Conservation (phyloP, 129 eudicot species). For the Gnaphalium uliginosum region DNA sequence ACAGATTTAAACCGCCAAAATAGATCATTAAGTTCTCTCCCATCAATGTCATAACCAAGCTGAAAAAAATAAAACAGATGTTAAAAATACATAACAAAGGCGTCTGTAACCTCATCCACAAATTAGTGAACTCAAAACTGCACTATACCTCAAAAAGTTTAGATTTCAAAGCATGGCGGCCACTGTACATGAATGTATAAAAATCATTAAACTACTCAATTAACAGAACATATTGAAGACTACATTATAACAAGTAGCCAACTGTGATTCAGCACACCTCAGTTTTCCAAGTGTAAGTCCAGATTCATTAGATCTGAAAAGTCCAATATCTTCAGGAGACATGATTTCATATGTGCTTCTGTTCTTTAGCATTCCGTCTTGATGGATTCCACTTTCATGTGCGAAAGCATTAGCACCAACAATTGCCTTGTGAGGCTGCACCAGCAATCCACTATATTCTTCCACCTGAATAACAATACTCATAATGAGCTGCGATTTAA, state of each 20-base stretch:
- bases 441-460: slow-evolving; percentile 65
- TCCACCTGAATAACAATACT: slow-evolving; percentile 58
- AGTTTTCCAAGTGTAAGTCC: slow-evolving; percentile 85
- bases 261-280: background rate
- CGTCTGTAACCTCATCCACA: background rate
- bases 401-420: slow-evolving; percentile 93
- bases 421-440: slow-evolving; percentile 93
- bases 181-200: slow-evolving; percentile 43
- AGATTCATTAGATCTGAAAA: slow-evolving; percentile 69
- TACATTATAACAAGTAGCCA: background rate
- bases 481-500: slow-evolving; percentile 21
- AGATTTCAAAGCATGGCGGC: slow-evolving; percentile 86
- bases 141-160: slow-evolving; percentile 68
- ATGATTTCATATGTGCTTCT: slow-evolving; percentile 80
- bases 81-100: background rate
- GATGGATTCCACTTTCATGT: slow-evolving; percentile 95
- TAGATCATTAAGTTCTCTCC: slow-evolving; percentile 25
- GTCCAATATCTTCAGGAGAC: slow-evolving; percentile 91
- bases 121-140: slow-evolving; percentile 10
- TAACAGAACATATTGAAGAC: background rate
- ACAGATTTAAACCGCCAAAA: slow-evolving; percentile 36
- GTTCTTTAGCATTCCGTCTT: slow-evolving; percentile 90
- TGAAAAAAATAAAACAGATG: background rate
- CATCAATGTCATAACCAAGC: slow-evolving; percentile 32
- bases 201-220: background rate